Conservation (phyloP, 306 rosid species). For the Quercus dentata region DNA sequence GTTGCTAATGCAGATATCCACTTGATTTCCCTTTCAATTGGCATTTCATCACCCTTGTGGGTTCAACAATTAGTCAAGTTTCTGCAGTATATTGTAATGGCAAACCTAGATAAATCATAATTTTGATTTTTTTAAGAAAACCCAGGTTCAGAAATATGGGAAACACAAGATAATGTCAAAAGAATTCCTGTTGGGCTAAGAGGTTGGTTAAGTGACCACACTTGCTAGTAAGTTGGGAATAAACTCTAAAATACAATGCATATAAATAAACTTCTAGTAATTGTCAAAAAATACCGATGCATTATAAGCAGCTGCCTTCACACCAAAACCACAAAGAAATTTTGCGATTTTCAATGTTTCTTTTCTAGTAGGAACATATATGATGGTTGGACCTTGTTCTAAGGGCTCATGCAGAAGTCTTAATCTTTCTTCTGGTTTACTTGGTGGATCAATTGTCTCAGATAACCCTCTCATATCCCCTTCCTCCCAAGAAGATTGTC, state of each 20-base stretch:
- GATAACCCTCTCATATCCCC: constrained; percentile 19
- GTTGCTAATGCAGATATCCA: not conserved
- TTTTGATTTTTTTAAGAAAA: not conserved
- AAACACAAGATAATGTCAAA: not conserved
- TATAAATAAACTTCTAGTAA: not conserved
- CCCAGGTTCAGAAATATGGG: not conserved
- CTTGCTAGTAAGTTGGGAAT: not conserved
- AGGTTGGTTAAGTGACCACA: not conserved
- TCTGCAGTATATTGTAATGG: not conserved
- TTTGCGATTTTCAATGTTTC: constrained; percentile 61
- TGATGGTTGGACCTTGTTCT: constrained; percentile 68
- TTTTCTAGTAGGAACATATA: constrained; percentile 88
- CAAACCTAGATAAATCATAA: not conserved
- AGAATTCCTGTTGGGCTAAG: not conserved
- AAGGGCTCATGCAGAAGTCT: constrained; percentile 42
- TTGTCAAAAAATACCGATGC: constrained; percentile 58
- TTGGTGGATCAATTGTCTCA: constrained; percentile 37
- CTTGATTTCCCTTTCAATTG: not conserved
- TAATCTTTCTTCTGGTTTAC: constrained; percentile 42
- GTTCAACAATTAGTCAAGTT: no score
- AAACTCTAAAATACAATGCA: not conserved
- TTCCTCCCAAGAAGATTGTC: constrained; percentile 41
- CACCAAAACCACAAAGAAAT: constrained; percentile 65
- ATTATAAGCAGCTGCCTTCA: constrained; percentile 93
- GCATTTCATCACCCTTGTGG: no score